Base-by-base conservation (phyloP, 2,329 filamentous ascomycete genomes). In the Ophiocordyceps polyrhachis-furcata region DNA sequence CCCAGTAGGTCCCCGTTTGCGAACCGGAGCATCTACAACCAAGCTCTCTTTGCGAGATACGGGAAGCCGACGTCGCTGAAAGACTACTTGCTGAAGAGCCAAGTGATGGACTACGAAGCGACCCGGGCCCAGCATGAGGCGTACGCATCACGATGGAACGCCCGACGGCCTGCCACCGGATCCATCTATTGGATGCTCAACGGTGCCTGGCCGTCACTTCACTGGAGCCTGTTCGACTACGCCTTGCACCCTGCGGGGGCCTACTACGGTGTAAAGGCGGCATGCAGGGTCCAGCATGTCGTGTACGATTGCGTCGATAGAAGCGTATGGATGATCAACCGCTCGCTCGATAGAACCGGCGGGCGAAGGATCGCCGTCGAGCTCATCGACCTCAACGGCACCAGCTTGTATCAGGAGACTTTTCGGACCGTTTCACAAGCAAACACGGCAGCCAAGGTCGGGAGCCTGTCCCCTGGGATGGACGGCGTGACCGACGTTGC, bases 161-260 rank as follows among this genome's bases (percentile, higher is more conserved):
- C 62, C 1, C 55, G 59, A 1, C 60, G 69, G 3, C 70, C 73
- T 0, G 73, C 75, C 0, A 79, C 75, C 0, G 76, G 76, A 0
- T 43, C 73, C 42, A 70, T 81, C 15, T 81, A 81, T 59, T 81
- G 76, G 76, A 80, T 81, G 76, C 56, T 80, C 44, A 79, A 78
- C 50, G 70, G 70, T 41, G 76, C 76, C 0, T 81, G 76, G 74
- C 76, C 77, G 0, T 71, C 67, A 45, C 58, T 81, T 25, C 76
- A 80, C 52, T 81, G 77, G 76, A 73, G 74, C 44, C 57, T 79
- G 6, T 78, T 79, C 53, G 76, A 80, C 50, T 74, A 75, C 54
- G 79, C 79, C 49, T 56, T 79, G 38, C 69, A 68, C 20, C 69
- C 74, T 0, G 70, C 66, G 0, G 76, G 73, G 0, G 65, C 71